Evolutionary conservation across 371 early-diverging fungal species (phyloP).

Genomic region (Mortierella sp.): DNA sequence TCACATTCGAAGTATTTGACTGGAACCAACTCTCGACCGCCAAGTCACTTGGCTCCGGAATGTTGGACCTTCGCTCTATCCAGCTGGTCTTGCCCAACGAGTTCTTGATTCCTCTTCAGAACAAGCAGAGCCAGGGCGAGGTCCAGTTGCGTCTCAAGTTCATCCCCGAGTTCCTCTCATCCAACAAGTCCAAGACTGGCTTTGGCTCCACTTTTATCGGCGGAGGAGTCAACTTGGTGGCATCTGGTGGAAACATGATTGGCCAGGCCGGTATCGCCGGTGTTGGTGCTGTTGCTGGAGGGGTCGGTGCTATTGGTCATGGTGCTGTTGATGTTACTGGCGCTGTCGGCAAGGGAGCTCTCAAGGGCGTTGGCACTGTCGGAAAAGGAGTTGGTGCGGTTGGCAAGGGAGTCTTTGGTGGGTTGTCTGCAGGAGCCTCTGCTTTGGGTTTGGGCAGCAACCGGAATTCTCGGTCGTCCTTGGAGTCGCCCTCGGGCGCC

Average conservation of each 20-base stretch:
- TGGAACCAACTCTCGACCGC: slow-evolving; percentile 83
- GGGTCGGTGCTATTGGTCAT: slow-evolving; percentile 61
- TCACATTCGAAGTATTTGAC: slow-evolving; percentile 84
- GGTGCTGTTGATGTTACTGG: slow-evolving; percentile 62
- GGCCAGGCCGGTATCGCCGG: slow-evolving; percentile 50
- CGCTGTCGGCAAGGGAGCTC: slow-evolving; percentile 63
- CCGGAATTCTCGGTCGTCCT: slow-evolving; percentile 36
- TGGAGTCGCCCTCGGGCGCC: slow-evolving; percentile 17
- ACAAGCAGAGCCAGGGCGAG: slow-evolving; percentile 61
- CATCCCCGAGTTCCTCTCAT: slow-evolving; percentile 53
- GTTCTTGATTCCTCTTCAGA: slow-evolving; percentile 52
- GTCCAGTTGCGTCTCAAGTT: slow-evolving; percentile 52
- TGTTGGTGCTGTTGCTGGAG: slow-evolving; percentile 58
- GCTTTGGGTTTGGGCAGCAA: slow-evolving; percentile 59
- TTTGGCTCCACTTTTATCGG: slow-evolving; percentile 60
- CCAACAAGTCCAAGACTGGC: slow-evolving; percentile 38
- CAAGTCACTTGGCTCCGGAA: slow-evolving; percentile 67
- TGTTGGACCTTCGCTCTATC: slow-evolving; percentile 58
- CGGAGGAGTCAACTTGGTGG: slow-evolving; percentile 45
- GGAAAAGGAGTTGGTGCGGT: slow-evolving; percentile 61
- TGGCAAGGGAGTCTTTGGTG: slow-evolving; percentile 64
- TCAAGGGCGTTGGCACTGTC: slow-evolving; percentile 69
- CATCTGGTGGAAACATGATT: slow-evolving; percentile 59
- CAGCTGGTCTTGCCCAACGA: slow-evolving; percentile 53
- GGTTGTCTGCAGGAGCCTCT: slow-evolving; percentile 50